These are phyloP conservation scores for Phialocephala sp. DNA, from an alignment of 2,329 filamentous ascomycete species.

Conservation along the genomic window DNA sequence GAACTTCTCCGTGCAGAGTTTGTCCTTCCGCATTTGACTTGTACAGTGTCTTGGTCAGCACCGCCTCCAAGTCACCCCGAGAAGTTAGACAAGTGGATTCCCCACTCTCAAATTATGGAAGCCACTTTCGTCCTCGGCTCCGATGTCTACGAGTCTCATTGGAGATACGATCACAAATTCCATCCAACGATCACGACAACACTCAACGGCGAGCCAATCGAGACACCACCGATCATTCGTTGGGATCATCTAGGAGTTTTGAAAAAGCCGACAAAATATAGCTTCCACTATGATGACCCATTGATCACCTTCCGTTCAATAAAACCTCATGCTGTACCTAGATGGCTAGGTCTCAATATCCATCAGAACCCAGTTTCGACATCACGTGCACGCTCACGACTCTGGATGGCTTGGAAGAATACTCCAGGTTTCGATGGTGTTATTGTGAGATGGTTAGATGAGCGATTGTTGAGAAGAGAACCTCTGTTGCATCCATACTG, in stretches of 20 bases:
- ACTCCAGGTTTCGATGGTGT: slow-evolving; percentile 52
- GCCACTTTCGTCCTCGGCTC: slow-evolving; percentile 59
- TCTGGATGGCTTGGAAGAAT: slow-evolving; percentile 56
- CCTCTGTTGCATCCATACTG: slow-evolving; percentile 47
- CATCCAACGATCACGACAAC: slow-evolving; percentile 53
- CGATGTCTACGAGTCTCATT: slow-evolving; percentile 57
- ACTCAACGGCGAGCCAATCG: slow-evolving; percentile 55
- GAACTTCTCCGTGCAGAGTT: slow-evolving; percentile 62
- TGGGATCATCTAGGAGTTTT: slow-evolving; percentile 51
- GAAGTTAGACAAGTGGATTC: slow-evolving; percentile 59
- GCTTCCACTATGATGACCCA: slow-evolving; percentile 57
- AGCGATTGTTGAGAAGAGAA: slow-evolving; percentile 50
- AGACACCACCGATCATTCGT: slow-evolving; percentile 60
- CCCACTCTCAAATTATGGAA: slow-evolving; percentile 58
- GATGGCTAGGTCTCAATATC: slow-evolving; percentile 46
- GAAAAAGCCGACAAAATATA: slow-evolving; percentile 49
- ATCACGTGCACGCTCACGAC: slow-evolving; percentile 49
- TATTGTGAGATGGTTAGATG: slow-evolving; percentile 54
- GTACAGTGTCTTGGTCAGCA: slow-evolving; percentile 59
- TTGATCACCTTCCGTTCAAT: slow-evolving; percentile 52
- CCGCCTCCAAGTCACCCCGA: slow-evolving; percentile 55
- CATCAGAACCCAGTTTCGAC: slow-evolving; percentile 49
- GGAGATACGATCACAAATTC: slow-evolving; percentile 55
- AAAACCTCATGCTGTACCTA: slow-evolving; percentile 38
- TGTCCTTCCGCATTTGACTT: slow-evolving; percentile 57